Evolutionary conservation across 2,329 filamentous ascomycete genomes (phyloP), one percentile per base, ranked within the genome.

Genomic region (Penicillium italicum): DNA sequence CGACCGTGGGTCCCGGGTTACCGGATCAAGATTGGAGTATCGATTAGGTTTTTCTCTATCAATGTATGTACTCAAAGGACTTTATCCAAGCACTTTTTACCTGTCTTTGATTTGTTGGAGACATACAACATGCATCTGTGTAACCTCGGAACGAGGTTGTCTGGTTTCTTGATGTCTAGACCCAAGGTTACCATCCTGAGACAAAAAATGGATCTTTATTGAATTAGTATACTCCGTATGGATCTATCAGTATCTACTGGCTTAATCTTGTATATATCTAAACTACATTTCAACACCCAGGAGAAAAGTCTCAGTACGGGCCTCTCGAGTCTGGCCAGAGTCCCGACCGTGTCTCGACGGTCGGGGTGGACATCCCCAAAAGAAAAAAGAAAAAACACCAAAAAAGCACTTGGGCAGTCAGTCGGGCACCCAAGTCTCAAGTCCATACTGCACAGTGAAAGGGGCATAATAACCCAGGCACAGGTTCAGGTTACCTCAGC

Each of bases 1-100:
- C 34, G 31, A 55, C 62, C 58, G 51, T 63, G 62, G 62, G 59
- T 58, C 59, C 31, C 20, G 12, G 18, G 12, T 30, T 44, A 50
- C 43, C 34, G 46, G 45, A 44, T 51, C 40, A 24, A 34, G 36
- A 30, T 30, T 56, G 43, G 42, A 50, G 43, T 36, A 26, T 5
- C 37, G 52, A 44, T 50, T 44, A 50, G n/a, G 46, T 55, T 55
- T 44, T 28, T 45, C 26, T 43, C 49, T 18, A 46, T 52, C 41
- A 38, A n/a, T n/a, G n/a, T n/a, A n/a, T n/a, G n/a, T n/a, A n/a
- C n/a, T n/a, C n/a, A n/a, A n/a, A n/a, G n/a, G n/a, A 31, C 31
- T 16, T 30, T 37, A 31, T n/a, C 40, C 40, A 44, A 43, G 16
- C 48, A 31, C 3, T 34, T n/a, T 26, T 26, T 26, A 6, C 6